phyloP scores from a whole-genome alignment of 2,329 filamentous ascomycete species.

The Ophiostoma australiae region DNA sequence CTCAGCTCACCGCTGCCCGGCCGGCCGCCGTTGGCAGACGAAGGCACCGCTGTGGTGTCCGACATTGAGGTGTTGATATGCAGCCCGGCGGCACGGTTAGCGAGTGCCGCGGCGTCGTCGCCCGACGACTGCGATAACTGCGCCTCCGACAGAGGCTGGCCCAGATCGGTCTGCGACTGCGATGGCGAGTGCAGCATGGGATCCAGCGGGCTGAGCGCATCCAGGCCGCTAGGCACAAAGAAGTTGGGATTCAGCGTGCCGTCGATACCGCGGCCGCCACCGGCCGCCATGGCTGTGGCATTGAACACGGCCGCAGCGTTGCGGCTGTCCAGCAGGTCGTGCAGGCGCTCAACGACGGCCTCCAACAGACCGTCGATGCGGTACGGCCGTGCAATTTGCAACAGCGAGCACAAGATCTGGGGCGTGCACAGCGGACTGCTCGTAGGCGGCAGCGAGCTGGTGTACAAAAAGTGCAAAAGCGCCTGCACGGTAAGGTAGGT shows the following conservation, averaged over 20 bases:
- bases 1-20: constrained; percentile 47
- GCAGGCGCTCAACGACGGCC: constrained; percentile 84
- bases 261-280: constrained; percentile 78
- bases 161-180: constrained; percentile 13
- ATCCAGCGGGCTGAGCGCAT: constrained; percentile 35
- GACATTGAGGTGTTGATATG: constrained; percentile 47
- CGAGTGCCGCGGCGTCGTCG: constrained; percentile 33
- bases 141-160: not conserved
- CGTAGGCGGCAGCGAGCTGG: constrained; percentile 74
- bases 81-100: constrained; percentile 39
- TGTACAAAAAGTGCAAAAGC: constrained; percentile 89
- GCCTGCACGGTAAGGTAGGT: constrained; percentile 85
- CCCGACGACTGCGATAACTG: constrained; percentile 18
- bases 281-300: constrained; percentile 94
- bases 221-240: constrained; percentile 49
- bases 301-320: constrained; percentile 98
- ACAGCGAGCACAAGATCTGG: constrained; percentile 88
- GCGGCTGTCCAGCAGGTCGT: constrained; percentile 81
- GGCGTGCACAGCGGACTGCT: constrained; percentile 80
- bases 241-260: constrained; percentile 60
- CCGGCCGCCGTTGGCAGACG: constrained; percentile 30
- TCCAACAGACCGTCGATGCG: constrained; percentile 88
- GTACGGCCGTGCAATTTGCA: constrained; percentile 91
- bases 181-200: constrained; percentile 23
- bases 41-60: constrained; percentile 34